Evolutionary conservation across 140 eudicot species (phyloP).

Genomic region (Ambrosia hybrid): DNA sequence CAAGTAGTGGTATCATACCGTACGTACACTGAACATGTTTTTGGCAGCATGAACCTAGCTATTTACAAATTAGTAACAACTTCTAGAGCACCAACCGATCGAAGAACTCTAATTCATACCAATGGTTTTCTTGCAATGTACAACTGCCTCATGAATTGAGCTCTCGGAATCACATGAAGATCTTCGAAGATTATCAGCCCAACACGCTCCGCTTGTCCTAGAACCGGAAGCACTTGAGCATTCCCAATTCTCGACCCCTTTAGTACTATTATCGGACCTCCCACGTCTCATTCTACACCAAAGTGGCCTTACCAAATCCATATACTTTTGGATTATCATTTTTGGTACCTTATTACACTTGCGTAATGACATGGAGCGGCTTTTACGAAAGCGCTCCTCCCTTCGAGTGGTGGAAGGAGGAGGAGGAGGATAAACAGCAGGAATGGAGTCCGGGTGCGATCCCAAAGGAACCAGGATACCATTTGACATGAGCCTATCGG

Average conservation of each 20-base stretch:
- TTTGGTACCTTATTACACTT: slow-evolving; percentile 56
- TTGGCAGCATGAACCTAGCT: too few relatives aligned
- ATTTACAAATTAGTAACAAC: too few relatives aligned
- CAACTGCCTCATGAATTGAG: slow-evolving; percentile 44
- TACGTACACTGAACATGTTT: too few relatives aligned
- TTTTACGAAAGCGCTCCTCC: slow-evolving; percentile 26
- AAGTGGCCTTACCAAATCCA: slow-evolving; percentile 54
- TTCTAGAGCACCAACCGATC: not conserved
- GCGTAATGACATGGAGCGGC: slow-evolving; percentile 52
- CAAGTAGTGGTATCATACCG: too few relatives aligned
- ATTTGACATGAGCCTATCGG: slow-evolving; percentile 63
- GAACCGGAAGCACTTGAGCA: slow-evolving; percentile 35
- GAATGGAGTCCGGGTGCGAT: not conserved
- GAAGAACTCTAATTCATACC: slow-evolving; percentile 27
- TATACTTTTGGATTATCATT: slow-evolving; percentile 49
- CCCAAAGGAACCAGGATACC: slow-evolving; percentile 54
- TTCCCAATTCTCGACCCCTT: slow-evolving; percentile 37
- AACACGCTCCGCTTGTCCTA: slow-evolving; percentile 34
- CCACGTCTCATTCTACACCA: slow-evolving; percentile 42
- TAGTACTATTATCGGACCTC: slow-evolving; percentile 30
- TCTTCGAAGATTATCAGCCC: slow-evolving; percentile 17
- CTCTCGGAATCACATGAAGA: slow-evolving; percentile 45
- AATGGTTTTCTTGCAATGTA: slow-evolving; percentile 43
- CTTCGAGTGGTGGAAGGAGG: slow-evolving; percentile 21
- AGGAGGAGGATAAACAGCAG: slow-evolving; percentile 21